Conservation (phyloP, 2,329 filamentous ascomycete species). For the Metarhizium sp. region DNA sequence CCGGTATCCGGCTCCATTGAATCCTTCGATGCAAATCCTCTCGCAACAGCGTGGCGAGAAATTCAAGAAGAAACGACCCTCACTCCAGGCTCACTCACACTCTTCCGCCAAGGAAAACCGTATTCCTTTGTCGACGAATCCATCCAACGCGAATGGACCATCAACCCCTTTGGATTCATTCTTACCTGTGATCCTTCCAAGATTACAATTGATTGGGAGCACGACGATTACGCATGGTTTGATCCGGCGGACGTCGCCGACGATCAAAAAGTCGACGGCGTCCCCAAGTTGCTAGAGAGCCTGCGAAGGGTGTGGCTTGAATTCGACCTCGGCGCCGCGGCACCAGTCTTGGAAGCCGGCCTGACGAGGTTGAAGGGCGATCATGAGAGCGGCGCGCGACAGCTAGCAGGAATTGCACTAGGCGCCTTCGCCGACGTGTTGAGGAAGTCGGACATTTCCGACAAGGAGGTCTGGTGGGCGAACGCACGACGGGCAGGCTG, state of each 20-base stretch:
- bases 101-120: constrained; percentile 48
- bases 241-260: constrained; percentile 37
- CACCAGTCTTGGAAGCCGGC: constrained; percentile 32
- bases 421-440: constrained; percentile 37
- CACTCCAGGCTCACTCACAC: constrained; percentile 31
- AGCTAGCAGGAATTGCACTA: constrained; percentile 47
- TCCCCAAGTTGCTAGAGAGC: constrained; percentile 49
- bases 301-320: constrained; percentile 51
- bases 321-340: constrained; percentile 38
- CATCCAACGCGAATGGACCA: constrained; percentile 48
- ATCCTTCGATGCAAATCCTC: constrained; percentile 36
- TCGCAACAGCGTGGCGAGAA: constrained; percentile 52
- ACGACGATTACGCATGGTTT: constrained; percentile 49
- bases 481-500: constrained; percentile 47
- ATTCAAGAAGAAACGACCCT: constrained; percentile 53
- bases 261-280: constrained; percentile 31
- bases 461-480: constrained; percentile 41
- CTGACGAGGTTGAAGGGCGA: constrained; percentile 43
- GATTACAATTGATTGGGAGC: constrained; percentile 53
- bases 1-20: constrained; percentile 56
- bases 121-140: constrained; percentile 46
- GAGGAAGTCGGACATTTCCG: constrained; percentile 17
- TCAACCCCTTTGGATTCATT: constrained; percentile 53
- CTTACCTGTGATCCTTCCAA: constrained; percentile 34
- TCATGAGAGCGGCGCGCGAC: constrained; percentile 48